These are phyloP conservation scores for Sphagnum contortum DNA, from an alignment of 225 moss, liverwort and hornwort species.

Conservation along the genomic window DNA sequence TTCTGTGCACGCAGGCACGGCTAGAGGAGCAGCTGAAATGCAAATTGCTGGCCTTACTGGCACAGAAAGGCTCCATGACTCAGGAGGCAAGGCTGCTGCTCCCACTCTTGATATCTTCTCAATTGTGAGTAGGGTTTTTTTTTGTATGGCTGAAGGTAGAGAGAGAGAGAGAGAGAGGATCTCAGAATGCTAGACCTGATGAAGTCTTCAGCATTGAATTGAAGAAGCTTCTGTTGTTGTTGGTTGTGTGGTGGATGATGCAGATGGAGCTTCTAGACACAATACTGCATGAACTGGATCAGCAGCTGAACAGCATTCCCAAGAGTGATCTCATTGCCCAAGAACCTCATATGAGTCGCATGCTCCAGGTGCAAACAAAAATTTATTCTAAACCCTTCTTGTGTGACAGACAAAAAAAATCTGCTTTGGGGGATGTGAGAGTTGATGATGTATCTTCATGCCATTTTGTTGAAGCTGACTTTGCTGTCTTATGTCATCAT, in stretches of 20 bases:
- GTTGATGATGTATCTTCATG: no score
- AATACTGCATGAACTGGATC: conserved; percentile 50
- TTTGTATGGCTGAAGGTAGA: no score
- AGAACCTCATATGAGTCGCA: conserved; percentile 64
- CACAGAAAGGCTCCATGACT: conserved; percentile 60
- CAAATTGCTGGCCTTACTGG: conserved; percentile 51
- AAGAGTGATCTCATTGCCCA: conserved; percentile 64
- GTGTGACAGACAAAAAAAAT: no score
- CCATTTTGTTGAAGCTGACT: no score
- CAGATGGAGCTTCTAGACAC: conserved; percentile 67
- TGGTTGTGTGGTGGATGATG: background rate
- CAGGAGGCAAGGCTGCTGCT: conserved; percentile 28
- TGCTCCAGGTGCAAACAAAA: conserved; percentile 29
- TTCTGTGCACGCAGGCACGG: conserved; percentile 29
- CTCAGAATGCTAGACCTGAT: no score
- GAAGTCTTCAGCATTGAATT: no score
- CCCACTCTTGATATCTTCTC: background rate
- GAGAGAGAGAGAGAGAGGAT: no score
- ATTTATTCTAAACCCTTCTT: no score
- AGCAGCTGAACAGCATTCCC: conserved; percentile 53
- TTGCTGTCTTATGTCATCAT: no score
- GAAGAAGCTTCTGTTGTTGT: no score
- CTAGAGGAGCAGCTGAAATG: conserved; percentile 65
- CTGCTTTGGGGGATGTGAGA: no score
- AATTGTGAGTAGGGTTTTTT: no score